Conservation (phyloP, 1,284 basidiomycete species). For the Apiotrichum gracile region DNA sequence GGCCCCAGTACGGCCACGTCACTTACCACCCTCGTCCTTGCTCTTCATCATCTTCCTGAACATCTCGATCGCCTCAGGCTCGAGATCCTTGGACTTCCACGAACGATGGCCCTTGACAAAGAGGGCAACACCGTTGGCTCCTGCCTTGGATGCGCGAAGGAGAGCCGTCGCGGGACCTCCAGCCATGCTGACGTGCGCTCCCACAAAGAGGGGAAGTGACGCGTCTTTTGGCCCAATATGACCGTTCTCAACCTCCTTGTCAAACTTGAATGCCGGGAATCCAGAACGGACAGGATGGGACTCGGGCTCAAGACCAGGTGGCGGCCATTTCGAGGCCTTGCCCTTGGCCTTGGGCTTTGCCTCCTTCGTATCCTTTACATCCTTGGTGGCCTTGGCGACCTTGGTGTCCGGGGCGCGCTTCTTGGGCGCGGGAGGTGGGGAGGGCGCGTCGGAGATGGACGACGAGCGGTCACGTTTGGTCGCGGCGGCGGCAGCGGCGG, state of each 20-base stretch:
- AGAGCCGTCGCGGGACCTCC: constrained; percentile 72
- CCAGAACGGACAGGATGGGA: constrained; percentile 37
- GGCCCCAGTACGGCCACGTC: not conserved
- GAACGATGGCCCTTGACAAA: constrained; percentile 78
- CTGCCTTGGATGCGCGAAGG: constrained; percentile 63
- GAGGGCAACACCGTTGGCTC: constrained; percentile 74
- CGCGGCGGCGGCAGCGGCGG: not conserved
- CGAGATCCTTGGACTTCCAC: constrained; percentile 63
- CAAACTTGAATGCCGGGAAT: constrained; percentile 25
- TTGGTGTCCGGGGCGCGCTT: not conserved
- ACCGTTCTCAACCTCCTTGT: constrained; percentile 15
- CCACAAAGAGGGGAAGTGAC: constrained; percentile 48
- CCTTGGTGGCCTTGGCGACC: not conserved
- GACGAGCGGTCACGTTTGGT: constrained; percentile 11
- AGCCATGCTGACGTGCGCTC: constrained; percentile 73
- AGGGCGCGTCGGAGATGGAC: constrained; percentile 2
- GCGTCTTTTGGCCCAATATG: constrained; percentile 16
- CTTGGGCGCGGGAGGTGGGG: not conserved
- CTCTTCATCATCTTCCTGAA: constrained; percentile 57
- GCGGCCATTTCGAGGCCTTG: constrained; percentile 27
- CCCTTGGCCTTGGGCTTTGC: constrained; percentile 11
- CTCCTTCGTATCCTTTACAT: too few relatives aligned
- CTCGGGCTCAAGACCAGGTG: constrained; percentile 34
- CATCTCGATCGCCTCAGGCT: constrained; percentile 50
- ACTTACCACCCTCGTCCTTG: constrained; percentile 37